Percentiles rank a stretch among this genome's conserved stretches.
Evolutionary conservation across 23 red algal genomes (phyloP).

Genomic region (Agarophyton chilense): DNA sequence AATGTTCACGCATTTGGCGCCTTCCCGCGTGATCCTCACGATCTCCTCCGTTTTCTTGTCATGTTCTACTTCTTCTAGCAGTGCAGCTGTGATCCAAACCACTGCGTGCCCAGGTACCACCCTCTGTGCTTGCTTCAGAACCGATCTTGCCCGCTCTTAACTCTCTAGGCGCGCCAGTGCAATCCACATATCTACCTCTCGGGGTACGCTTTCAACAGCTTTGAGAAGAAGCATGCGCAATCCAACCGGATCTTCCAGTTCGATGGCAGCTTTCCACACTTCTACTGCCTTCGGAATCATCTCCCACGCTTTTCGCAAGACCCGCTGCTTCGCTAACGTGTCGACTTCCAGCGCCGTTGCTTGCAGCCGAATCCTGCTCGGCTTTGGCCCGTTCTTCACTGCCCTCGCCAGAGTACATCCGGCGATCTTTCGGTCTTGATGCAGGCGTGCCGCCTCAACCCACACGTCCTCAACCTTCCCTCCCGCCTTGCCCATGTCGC

Average conservation of each 20-base stretch:
- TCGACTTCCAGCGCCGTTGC: slow-evolving; percentile 68
- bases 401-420: slow-evolving; percentile 68
- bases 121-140: slow-evolving; percentile 64
- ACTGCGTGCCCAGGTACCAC: slow-evolving; percentile 28
- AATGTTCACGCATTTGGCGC: slow-evolving; percentile 28
- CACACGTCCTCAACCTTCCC: slow-evolving; percentile 82
- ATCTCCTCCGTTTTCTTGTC: slow-evolving; percentile 16
- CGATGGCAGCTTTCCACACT: slow-evolving; percentile 77
- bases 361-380: slow-evolving; percentile 77
- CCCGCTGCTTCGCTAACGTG: slow-evolving; percentile 19
- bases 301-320: slow-evolving; percentile 84
- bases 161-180: slow-evolving; percentile 69
- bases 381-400: slow-evolving; percentile 69
- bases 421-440: slow-evolving; percentile 38
- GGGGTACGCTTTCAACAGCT: slow-evolving; percentile 84
- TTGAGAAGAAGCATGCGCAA: slow-evolving; percentile 46
- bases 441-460: slow-evolving; percentile 83
- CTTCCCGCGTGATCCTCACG: slow-evolving; percentile 37
- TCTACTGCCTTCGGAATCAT: slow-evolving; percentile 60
- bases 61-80: slow-evolving; percentile 76
- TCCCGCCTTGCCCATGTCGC: too few relatives aligned
- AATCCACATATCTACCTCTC: slow-evolving; percentile 80
- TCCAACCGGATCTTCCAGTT: slow-evolving; percentile 66
- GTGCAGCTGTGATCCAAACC: slow-evolving; percentile 77
- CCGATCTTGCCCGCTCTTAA: slow-evolving; percentile 56